Evolutionary conservation across 768 basidiomycete genomes (phyloP), one percentile per base, ranked within the genome.

Genomic region (Hemileccinum impolitum): DNA sequence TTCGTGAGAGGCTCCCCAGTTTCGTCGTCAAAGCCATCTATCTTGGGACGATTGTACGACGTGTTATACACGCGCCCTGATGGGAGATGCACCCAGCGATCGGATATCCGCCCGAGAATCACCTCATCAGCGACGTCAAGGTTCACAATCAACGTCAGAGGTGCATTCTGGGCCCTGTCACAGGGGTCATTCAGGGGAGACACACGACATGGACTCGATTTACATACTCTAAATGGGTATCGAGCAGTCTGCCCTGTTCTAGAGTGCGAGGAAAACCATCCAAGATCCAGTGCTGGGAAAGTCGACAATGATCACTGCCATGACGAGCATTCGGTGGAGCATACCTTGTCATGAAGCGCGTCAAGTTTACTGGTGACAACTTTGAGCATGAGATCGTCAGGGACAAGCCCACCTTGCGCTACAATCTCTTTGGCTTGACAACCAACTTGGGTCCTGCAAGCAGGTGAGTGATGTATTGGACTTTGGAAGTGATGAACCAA

Each of bases 181-280:
- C n/a, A n/a, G 18, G 39, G 47, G 26, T 12, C 39, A 17, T 36
- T 47, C 39, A 51, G 30, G 30, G 45, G 13, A n/a, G 1, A 31
- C 11, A 35, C 43, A 21, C 17, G 39, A 34, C 48, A 44, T 26
- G 36, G 18, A 26, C 30, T 30, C 17, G 6, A 13, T 13, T 14
- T 26, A 66, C 80, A 34, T 55, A 87, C 87, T 76, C 76, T 44
- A 94, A 78, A 66, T 90, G 80, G 17, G 74, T 71, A 69, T 94
- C 87, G 9, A 95, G 75, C 39, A 92, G 73, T 63, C 81, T 73
- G 3, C 86, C 91, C 66, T 95, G 93, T n/a, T 76, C 80, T 2
- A 92, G 70, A 11, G 92, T 95, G 32, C 93, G 84, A 44, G 94
- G 94, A 61, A 95, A 94, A 25, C 94, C 94, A 56, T 95, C 94